These are phyloP conservation scores for Physaria fendleri DNA, from an alignment of 345 rosid species.

Conservation along the genomic window DNA sequence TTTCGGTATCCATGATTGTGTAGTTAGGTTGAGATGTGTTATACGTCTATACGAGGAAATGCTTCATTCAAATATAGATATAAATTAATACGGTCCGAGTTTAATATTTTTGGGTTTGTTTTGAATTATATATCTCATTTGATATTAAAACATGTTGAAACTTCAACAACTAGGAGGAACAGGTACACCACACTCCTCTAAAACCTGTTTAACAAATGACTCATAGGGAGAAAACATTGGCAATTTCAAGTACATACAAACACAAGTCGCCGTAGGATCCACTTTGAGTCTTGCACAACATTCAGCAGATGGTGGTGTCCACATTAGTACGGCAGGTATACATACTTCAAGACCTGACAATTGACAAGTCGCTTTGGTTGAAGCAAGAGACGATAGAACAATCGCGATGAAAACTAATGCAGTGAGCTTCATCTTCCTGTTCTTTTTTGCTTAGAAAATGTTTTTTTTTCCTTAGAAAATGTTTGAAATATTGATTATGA, in stretches of 20 bases:
- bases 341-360: slow-evolving; percentile 3
- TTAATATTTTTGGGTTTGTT: too few species aligned
- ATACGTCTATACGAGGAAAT: too few species aligned
- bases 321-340: slow-evolving; percentile 12
- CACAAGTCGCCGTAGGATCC: too few species aligned
- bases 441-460: neutral
- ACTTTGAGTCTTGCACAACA: slow-evolving; percentile 46
- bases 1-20: too few species aligned
- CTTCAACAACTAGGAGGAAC: slow-evolving; percentile 39
- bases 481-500: neutral
- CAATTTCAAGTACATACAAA: too few species aligned
- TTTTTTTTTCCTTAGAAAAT: neutral
- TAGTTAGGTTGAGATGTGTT: too few species aligned
- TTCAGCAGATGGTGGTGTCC: slow-evolving; percentile 19
- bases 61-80: too few species aligned
- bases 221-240: too few species aligned
- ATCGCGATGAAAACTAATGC: neutral
- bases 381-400: too few species aligned
- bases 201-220: too few species aligned
- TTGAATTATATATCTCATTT: too few species aligned
- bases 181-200: slow-evolving; percentile 39
- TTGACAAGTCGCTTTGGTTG: neutral
- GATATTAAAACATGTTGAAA: neutral
- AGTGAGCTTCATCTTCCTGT: neutral
- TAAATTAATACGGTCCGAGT: too few species aligned